Evolutionary conservation across 257 asterid genomes (phyloP).

Genomic region (Solanum etuberosum): DNA sequence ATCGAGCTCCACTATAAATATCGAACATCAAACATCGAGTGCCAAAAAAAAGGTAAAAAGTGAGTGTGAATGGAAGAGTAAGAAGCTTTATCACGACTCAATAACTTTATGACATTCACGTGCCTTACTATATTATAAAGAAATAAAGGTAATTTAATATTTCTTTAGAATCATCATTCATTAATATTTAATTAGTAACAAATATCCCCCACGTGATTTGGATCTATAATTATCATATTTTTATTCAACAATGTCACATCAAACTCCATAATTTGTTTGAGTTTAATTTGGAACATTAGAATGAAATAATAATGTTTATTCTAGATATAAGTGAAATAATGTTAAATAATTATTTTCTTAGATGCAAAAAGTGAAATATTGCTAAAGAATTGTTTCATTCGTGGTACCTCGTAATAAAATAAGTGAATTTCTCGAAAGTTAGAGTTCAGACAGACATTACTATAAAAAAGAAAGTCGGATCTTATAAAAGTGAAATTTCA

Average conservation of each 20-base stretch:
- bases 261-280: neutral
- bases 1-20: too few species aligned
- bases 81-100: neutral
- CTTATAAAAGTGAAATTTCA: too few species aligned
- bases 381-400: too few species aligned
- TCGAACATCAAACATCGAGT: too few species aligned
- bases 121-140: neutral
- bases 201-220: neutral
- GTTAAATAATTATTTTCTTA: neutral
- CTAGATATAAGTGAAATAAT: neutral
- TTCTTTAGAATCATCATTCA: neutral
- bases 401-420: too few species aligned
- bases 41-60: neutral
- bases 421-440: too few species aligned
- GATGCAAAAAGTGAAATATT: neutral
- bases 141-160: too few species aligned
- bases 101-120: neutral
- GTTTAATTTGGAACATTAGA: too few species aligned
- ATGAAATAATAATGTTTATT: neutral
- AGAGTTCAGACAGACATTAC: too few species aligned
- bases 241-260: neutral
- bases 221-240: neutral
- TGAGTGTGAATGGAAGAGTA: neutral
- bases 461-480: too few species aligned
- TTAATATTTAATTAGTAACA: neutral